Conservation (phyloP, 345 rosid genomes). For the Triadica sebifera region DNA sequence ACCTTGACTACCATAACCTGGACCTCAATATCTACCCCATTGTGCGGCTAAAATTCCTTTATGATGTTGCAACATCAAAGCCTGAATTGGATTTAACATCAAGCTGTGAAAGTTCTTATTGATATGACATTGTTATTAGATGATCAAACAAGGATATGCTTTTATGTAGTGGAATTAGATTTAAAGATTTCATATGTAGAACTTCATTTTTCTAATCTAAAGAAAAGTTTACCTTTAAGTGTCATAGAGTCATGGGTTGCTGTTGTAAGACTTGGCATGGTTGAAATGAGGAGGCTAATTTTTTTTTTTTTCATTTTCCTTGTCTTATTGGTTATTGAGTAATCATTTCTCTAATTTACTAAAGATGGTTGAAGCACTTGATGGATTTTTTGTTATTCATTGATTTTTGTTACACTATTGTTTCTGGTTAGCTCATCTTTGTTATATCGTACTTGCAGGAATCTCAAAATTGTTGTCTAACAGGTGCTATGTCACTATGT, state of each 20-base stretch:
- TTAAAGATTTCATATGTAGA: not conserved
- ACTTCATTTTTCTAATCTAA: not conserved
- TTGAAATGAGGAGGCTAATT: not conserved
- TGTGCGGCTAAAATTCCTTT: too few relatives aligned
- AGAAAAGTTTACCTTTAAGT: not conserved
- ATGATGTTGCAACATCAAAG: too few relatives aligned
- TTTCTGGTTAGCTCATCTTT: slow-evolving; percentile 13
- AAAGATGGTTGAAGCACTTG: not conserved
- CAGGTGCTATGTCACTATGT: slow-evolving; percentile 84
- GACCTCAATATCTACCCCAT: too few relatives aligned
- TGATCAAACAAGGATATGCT: too few relatives aligned
- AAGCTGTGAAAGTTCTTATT: too few relatives aligned
- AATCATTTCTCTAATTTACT: not conserved
- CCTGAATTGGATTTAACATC: too few relatives aligned
- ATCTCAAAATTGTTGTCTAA: slow-evolving; percentile 56
- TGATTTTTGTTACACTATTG: not conserved
- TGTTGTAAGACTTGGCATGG: not conserved
- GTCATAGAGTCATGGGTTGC: not conserved
- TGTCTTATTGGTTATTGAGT: not conserved
- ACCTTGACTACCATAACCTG: too few relatives aligned
- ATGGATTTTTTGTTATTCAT: not conserved
- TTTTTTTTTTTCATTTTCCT: too few relatives aligned
- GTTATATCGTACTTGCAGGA: slow-evolving; percentile 47
- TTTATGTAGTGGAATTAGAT: not conserved
- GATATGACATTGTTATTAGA: too few relatives aligned